Evolutionary conservation across 192 early-diverging fungal species (phyloP).

Genomic region (Backusella tuberculispora): DNA sequence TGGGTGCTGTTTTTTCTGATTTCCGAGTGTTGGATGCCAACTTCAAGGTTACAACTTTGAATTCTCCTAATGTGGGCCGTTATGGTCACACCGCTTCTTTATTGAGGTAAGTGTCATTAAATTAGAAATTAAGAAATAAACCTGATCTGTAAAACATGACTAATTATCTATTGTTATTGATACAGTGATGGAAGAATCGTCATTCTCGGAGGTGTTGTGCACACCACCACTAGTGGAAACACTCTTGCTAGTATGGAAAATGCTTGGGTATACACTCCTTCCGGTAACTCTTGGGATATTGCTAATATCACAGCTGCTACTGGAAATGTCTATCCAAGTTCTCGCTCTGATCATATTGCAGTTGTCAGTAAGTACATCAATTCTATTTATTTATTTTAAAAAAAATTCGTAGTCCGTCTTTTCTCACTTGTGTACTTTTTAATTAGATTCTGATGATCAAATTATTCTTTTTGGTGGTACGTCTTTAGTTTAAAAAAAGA

Average conservation of each 20-base stretch:
- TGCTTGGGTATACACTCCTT: slow-evolving; percentile 26
- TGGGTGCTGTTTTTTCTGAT: slow-evolving; percentile 13
- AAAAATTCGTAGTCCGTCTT: neutral
- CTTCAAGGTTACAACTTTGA: neutral
- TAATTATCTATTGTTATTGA: slow-evolving; percentile 18
- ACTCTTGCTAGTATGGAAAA: slow-evolving; percentile 19
- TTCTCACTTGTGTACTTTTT: slow-evolving; percentile 10
- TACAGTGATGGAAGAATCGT: slow-evolving; percentile 36
- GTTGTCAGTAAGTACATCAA: slow-evolving; percentile 31
- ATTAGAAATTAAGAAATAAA: slow-evolving; percentile 14
- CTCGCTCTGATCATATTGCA: slow-evolving; percentile 33
- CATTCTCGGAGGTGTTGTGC: slow-evolving; percentile 36
- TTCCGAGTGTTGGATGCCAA: slow-evolving; percentile 26
- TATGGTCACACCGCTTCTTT: slow-evolving; percentile 36
- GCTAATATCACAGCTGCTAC: neutral
- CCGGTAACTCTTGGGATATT: slow-evolving; percentile 24
- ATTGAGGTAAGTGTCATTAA: slow-evolving; percentile 22
- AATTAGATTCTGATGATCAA: slow-evolving; percentile 28
- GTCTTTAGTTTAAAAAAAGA: slow-evolving; percentile 15
- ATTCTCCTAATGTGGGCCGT: slow-evolving; percentile 8
- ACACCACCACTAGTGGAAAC: neutral
- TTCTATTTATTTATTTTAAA: slow-evolving; percentile 6
- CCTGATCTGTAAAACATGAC: slow-evolving; percentile 6
- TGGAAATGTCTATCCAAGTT: neutral
- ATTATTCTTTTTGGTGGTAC: slow-evolving; percentile 42